A percentile compares a stretch with the other conserved stretches of the same genome.
These are phyloP conservation scores for Limtongia smithiae DNA, from an alignment of 805 yeast genomes.

Conservation along the genomic window DNA sequence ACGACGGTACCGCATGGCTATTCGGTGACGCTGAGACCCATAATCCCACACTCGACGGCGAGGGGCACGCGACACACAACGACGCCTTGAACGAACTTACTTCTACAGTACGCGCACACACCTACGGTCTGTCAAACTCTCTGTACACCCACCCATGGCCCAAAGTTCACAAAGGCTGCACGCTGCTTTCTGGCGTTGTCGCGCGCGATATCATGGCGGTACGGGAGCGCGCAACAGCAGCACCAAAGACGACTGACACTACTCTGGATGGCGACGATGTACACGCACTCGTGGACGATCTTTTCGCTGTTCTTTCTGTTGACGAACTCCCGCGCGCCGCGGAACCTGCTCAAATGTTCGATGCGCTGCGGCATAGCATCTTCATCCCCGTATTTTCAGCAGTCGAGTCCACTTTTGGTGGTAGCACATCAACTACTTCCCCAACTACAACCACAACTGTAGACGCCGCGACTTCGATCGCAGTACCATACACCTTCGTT, in stretches of 20 bases:
- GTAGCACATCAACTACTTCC: background rate
- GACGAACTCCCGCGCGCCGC: conserved; percentile 38
- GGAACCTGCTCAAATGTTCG: conserved; percentile 37
- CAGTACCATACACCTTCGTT: conserved; percentile 23
- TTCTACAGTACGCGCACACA: conserved; percentile 30
- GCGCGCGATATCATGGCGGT: conserved; percentile 25
- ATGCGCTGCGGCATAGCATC: conserved; percentile 53
- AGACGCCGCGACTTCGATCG: conserved; percentile 1
- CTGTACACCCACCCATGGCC: conserved; percentile 69
- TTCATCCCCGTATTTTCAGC: conserved; percentile 66
- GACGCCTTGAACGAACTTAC: conserved; percentile 1
- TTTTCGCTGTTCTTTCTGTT: conserved; percentile 56
- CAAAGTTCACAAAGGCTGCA: conserved; percentile 58
- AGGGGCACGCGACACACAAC: conserved; percentile 2
- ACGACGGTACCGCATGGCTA: conserved; percentile 20
- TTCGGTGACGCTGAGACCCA: conserved; percentile 5
- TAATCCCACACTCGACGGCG: conserved; percentile 9
- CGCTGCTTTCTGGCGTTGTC: conserved; percentile 36
- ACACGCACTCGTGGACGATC: conserved; percentile 44
- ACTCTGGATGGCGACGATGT: conserved; percentile 16
- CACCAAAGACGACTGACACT: background rate
- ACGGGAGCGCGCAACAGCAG: no score
- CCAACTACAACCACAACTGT: background rate
- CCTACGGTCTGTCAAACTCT: conserved; percentile 67
- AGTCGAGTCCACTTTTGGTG: conserved; percentile 21